Percentiles rank a stretch among this genome's conserved stretches.
phyloP scores from a whole-genome alignment of 768 basidiomycete species.

The Mycena leptocephala region DNA sequence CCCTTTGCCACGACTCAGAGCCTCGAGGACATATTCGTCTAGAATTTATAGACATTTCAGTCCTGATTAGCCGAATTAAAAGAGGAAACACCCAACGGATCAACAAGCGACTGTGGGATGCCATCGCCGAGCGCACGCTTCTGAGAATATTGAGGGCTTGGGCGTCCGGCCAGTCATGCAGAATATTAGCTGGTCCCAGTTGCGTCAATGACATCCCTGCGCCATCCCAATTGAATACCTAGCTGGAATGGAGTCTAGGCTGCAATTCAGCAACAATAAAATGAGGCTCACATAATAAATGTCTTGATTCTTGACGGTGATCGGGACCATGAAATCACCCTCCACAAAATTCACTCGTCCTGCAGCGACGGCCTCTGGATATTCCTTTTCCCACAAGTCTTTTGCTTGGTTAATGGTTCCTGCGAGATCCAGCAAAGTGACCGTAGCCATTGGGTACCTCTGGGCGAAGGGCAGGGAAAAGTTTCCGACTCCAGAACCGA shows the following conservation, averaged over 20 bases:
- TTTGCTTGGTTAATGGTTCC: neutral
- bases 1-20: neutral
- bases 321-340: neutral
- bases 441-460: neutral
- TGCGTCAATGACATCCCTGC: neutral
- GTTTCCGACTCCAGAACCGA: neutral
- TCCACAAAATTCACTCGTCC: neutral
- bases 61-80: neutral
- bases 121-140: neutral
- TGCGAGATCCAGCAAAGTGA: neutral
- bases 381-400: neutral
- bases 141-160: neutral
- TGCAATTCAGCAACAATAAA: neutral
- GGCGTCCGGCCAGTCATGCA: neutral
- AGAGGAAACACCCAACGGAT: neutral
- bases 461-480: neutral
- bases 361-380: neutral
- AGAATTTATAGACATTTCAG: neutral
- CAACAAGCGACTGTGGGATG: neutral
- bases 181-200: neutral
- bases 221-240: neutral
- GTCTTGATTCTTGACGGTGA: neutral
- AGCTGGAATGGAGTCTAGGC: neutral
- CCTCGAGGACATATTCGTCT: neutral
- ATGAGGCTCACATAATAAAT: neutral